These are phyloP conservation scores for Rauvolfia tetraphylla DNA, from an alignment of 257 asterid genomes.

Conservation along the genomic window DNA sequence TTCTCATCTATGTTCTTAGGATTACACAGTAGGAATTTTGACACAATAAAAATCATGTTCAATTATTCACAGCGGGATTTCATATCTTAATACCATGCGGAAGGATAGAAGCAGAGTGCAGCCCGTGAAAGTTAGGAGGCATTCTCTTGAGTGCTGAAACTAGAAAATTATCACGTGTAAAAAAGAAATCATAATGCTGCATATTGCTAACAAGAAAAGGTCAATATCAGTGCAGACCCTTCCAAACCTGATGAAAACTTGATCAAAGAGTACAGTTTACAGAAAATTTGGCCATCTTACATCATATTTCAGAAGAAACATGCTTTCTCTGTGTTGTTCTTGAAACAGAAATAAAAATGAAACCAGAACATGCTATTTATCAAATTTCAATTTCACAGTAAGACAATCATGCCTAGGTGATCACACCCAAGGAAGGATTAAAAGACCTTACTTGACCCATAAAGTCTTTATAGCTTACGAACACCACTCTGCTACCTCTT, in stretches of 20 bases:
- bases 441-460: conserved; percentile 15
- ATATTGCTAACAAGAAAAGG: not conserved
- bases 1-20: too few relatives aligned
- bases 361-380: not conserved
- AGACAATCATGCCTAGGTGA: not conserved
- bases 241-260: not conserved
- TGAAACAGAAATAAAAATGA: not conserved
- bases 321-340: not conserved
- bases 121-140: not conserved
- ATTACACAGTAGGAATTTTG: too few relatives aligned
- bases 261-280: not conserved
- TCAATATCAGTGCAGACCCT: not conserved
- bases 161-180: not conserved
- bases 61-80: not conserved
- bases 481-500: conserved; percentile 19
- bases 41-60: too few relatives aligned
- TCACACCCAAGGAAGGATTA: not conserved
- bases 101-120: not conserved
- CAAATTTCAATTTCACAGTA: not conserved
- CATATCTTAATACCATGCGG: not conserved
- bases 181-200: not conserved
- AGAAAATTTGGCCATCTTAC: not conserved
- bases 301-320: not conserved
- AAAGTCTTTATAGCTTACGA: conserved; percentile 29
- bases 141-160: not conserved